Evolutionary conservation across 139 green algal species (phyloP), one percentile per base, ranked within the genome.

Genomic region (Volvox africanus): DNA sequence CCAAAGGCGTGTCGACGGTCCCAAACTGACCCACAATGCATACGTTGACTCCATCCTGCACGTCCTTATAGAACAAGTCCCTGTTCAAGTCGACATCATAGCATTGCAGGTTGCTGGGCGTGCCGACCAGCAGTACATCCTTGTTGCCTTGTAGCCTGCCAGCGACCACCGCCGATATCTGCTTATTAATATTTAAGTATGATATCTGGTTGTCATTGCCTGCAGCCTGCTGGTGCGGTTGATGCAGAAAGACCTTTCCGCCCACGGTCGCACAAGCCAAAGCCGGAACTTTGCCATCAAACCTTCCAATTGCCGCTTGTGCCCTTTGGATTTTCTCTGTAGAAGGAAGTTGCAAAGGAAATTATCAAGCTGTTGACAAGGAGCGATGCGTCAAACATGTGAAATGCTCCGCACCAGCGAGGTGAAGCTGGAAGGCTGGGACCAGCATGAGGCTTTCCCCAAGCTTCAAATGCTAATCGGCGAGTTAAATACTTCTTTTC

Each of bases 51-150:
- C 95, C 95, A 83, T 97, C 95, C 16, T 88, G 61, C 11, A 97
- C 92, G 37, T 97, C 96, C 73, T 95, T 97, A 93, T 96, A 97
- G 92, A 97, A 98, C 1, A 97, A 21, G 88, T 98, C 95, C 67
- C 88, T 89, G 89, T 96, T 96, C 44, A 73, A 65, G n/a, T 96
- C 77, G 33, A 95, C 93, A 32, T 97, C 94, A 78, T 97, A 97
- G 44, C 92, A 95, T 67, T 96, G 94, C 21, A 97, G 76, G 77
- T 93, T 93, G 80, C 36, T 94, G 82, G 37, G 88, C 87, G 71
- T 92, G 33, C 92, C 95, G 32, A 98, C 90, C 0, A 97, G 80
- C 67, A 98, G 93, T 37, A 97, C 86, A 80, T 98, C 96, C 2
- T 90, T 84, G 35, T 28, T 78, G 13, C 55, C 28, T 6, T 78